Evolutionary conservation across 495 filamentous ascomycete genomes (phyloP), one percentile per base, ranked within the genome.

Genomic region (Aspergillus cavernicola): DNA sequence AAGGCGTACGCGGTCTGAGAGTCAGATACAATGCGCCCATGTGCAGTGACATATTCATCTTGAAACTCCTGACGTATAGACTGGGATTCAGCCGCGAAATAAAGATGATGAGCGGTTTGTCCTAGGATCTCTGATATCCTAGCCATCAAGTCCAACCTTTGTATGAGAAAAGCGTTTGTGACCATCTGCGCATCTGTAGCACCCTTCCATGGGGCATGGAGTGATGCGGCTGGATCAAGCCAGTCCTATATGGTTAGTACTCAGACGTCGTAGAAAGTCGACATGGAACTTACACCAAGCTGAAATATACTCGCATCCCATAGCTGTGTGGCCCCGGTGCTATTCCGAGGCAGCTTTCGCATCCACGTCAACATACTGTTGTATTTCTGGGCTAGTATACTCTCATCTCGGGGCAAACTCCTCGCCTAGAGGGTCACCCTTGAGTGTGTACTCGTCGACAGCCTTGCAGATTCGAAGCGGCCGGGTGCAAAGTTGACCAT

Each of bases 151-250:
- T 53, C 49, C 0, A 76, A 75, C 3, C 77, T 47, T 33, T 45
- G 71, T 1, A 79, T 65, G 16, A 82, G 71, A 60, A 80, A 82
- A 3, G 78, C 73, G 36, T 83, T 76, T 10, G 77, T 72, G 1
- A 80, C 75, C 7, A 77, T 64, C 4, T 59, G 59, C 0, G 70
- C 62, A 32, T 72, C 68, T 11, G 77, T 78, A 6, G 44, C 22
- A 9, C 46, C 32, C 15, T 49, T 49, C 46, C 46, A 49, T 1
- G 46, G 46, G 0, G 46, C 46, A 11, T 37, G 6, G 2, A 32
- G 32, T 24, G 43, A 24, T 18, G 35, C 24, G 24, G 24, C 24
- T 9, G 32, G 32, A n/a, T 38, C 35, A 18, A 38, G 35, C 35
- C 35, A 38, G 35, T 38, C 35, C 35, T 38, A 18, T 16, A 2